A percentile compares a stretch with the other conserved stretches of the same genome.
phyloP scores from a whole-genome alignment of 2,329 filamentous ascomycete genomes.

The Nigrospora sphaerica region DNA sequence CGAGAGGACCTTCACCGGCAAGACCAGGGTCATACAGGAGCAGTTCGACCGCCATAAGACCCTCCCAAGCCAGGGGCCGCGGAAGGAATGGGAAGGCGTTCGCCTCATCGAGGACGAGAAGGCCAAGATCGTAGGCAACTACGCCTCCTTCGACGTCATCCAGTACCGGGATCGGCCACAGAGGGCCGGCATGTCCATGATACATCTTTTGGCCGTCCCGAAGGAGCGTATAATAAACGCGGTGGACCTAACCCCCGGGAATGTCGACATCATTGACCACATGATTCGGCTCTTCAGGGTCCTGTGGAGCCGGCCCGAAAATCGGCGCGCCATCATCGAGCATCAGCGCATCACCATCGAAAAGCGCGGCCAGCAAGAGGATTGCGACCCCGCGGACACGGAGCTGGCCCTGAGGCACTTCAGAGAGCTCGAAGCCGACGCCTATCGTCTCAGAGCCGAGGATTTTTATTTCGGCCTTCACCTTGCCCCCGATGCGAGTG shows the following conservation, averaged over 20 bases:
- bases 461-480: slow-evolving; percentile 15
- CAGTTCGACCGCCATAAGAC: too few relatives aligned
- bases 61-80: too few relatives aligned
- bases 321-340: background rate
- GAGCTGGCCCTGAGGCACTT: slow-evolving; percentile 3
- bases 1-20: too few relatives aligned
- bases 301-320: slow-evolving; percentile 1
- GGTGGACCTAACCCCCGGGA: slow-evolving; percentile 5
- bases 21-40: too few relatives aligned
- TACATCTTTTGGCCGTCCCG: slow-evolving; percentile 13
- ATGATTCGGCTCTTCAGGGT: slow-evolving; percentile 8
- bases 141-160: slow-evolving; percentile 8
- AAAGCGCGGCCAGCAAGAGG: background rate
- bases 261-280: slow-evolving; percentile 9
- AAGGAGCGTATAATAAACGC: slow-evolving; percentile 11
- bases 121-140: slow-evolving; percentile 10
- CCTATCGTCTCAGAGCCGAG: slow-evolving; percentile 1
- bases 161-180: slow-evolving; percentile 7
- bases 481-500: slow-evolving; percentile 11
- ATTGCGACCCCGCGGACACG: background rate
- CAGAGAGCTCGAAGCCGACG: slow-evolving; percentile 4
- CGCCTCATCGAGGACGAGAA: slow-evolving; percentile 1
- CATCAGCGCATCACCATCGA: slow-evolving; percentile 8
- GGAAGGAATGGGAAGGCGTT: too few relatives aligned
- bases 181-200: slow-evolving; percentile 12